Conservation (phyloP, 768 basidiomycete genomes). For the Termitomyces sp. region DNA sequence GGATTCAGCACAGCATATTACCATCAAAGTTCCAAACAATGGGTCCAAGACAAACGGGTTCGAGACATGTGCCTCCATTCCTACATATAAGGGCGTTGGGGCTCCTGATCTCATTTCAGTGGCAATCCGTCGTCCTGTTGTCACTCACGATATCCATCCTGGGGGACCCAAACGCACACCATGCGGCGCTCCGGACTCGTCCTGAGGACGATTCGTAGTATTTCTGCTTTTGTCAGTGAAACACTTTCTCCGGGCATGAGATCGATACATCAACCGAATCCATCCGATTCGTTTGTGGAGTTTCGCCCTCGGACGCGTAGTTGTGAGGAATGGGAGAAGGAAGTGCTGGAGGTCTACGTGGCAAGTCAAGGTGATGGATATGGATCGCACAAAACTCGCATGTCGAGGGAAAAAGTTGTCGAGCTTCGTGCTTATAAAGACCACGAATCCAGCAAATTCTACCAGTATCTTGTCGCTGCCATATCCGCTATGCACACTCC, state of each 20-base stretch:
- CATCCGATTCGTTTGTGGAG: slow-evolving; percentile 2
- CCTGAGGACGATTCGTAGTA: not conserved
- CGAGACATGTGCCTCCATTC: not conserved
- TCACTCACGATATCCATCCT: not conserved
- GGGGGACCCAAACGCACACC: not conserved
- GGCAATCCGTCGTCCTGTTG: not conserved
- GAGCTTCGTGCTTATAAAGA: slow-evolving; percentile 7
- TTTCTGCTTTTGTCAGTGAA: not conserved
- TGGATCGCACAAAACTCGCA: not conserved
- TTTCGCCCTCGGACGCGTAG: slow-evolving; percentile 4
- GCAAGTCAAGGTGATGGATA: slow-evolving; percentile 1
- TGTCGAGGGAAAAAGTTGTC: not conserved
- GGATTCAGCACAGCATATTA: slow-evolving; percentile 1
- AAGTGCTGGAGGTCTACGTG: slow-evolving; percentile 4
- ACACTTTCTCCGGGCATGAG: not conserved
- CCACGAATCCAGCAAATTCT: not conserved
- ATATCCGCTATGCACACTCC: slow-evolving; percentile 1
- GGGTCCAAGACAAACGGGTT: not conserved
- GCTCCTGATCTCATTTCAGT: not conserved
- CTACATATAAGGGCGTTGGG: not conserved
- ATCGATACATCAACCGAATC: not conserved
- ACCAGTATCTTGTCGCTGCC: slow-evolving; percentile 3
- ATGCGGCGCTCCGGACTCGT: slow-evolving; percentile 3
- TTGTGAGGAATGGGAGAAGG: slow-evolving; percentile 6
- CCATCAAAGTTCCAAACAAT: no score